Base-by-base conservation (phyloP, 305 asterid species). In the Euphrasia arctica region DNA sequence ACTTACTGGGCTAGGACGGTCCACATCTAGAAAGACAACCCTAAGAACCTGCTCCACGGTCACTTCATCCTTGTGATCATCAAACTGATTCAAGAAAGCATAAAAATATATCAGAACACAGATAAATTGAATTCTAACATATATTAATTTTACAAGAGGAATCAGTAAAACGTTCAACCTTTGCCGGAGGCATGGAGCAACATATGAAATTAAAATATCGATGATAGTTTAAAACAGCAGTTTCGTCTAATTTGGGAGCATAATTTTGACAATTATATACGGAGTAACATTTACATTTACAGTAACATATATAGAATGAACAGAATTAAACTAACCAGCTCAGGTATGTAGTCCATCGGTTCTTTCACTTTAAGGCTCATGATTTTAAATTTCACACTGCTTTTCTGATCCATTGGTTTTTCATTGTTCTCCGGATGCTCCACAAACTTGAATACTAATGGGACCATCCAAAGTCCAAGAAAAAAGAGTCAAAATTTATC, bases 341-440 rank as follows among this genome's bases (percentile, higher is more conserved):
- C 97, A 0, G 98, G 88, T 22, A 83, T 77, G 64, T 92, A 92
- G 52, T 92, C 96, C 88, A 86, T 85, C 34, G 81, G 83, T 63
- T 81, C 98, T 70, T 87, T 84, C 82, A 92, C 95, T 82, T 92
- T 92, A 32, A 92, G 78, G 80, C 97, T 92, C 96, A 87, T 85
- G 73, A 92, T 92, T 77, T 89, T 92, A 75, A 92, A 92, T 79
- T 92, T 92, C 77, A 87, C 95, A 77, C 77, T 76, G 85, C 91
- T 85, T 78, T 81, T 92, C 82, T 87, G 95, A 71, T 89, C 91
- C 82, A 80, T 82, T 65, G 88, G 90, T 76, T 84, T 92, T 76
- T 92, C 98, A 77, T 87, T 87, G 75, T 85, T 89, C 77, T 89
- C 98, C 28, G 98, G 98, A 64, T 34, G 93, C 80, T 92, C 98